phyloP scores from a whole-genome alignment of 257 asterid species.

The Perilla frutescens region DNA sequence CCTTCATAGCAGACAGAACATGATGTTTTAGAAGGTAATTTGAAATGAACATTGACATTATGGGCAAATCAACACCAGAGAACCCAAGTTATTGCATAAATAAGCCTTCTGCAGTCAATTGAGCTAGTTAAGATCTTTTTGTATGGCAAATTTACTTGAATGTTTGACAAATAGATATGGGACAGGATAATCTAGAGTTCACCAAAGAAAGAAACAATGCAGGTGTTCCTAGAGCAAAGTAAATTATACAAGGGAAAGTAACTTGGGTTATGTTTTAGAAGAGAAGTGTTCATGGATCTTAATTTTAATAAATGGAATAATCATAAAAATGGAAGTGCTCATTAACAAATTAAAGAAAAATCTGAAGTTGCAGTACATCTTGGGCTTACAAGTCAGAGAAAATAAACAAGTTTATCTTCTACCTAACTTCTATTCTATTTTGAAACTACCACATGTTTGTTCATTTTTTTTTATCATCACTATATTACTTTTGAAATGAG shows the following conservation, averaged over 20 bases:
- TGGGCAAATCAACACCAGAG: not conserved
- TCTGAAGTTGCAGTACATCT: not conserved
- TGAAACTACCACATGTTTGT: not conserved
- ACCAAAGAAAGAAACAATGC: slow-evolving; percentile 3
- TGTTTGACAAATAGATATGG: not conserved
- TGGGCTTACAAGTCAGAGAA: slow-evolving; percentile 1
- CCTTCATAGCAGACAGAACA: slow-evolving; percentile 4
- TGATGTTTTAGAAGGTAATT: not conserved
- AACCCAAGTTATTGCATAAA: not conserved
- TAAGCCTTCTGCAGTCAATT: slow-evolving; percentile 2
- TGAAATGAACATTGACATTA: not conserved
- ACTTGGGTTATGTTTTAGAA: slow-evolving; percentile 15
- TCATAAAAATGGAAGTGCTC: not conserved
- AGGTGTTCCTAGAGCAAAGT: slow-evolving; percentile 9
- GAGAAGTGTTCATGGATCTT: not conserved
- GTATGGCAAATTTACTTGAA: not conserved
- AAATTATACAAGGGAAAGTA: not conserved
- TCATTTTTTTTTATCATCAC: not conserved
- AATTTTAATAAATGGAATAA: not conserved
- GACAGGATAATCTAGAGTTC: slow-evolving; percentile 2
- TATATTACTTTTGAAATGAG: slow-evolving; percentile 14
- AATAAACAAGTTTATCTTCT: not conserved
- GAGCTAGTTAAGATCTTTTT: slow-evolving; percentile 1
- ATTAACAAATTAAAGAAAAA: not conserved
- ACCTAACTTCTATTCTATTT: slow-evolving; percentile 11